A percentile compares a stretch with the other conserved stretches of the same genome.
Evolutionary conservation across 345 rosid species (phyloP).

Genomic region (Salix viminalis): DNA sequence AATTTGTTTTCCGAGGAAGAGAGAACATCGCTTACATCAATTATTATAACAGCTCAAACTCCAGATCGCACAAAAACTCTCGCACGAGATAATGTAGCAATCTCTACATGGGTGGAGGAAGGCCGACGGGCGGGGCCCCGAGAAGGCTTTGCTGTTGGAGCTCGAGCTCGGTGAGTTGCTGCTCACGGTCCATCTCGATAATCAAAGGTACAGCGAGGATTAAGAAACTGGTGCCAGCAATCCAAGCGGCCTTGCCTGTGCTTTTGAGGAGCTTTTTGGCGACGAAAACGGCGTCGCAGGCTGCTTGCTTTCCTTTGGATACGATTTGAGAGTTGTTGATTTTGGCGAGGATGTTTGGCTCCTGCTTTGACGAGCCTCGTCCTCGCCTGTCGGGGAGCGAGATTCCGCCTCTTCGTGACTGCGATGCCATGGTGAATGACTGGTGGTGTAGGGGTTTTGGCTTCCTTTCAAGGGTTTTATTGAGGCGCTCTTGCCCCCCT

Average conservation of each 20-base stretch:
- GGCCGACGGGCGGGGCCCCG: conserved; percentile 42
- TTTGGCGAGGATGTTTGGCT: conserved; percentile 33
- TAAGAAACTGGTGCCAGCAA: conserved; percentile 68
- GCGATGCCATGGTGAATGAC: background rate
- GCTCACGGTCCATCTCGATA: conserved; percentile 66
- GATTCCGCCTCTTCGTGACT: background rate
- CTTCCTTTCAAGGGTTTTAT: background rate
- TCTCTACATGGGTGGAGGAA: conserved; percentile 16
- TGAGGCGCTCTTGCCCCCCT: background rate
- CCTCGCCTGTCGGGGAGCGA: conserved; percentile 10
- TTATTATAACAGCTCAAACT: background rate
- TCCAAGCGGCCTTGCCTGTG: conserved; percentile 87
- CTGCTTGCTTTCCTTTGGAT: conserved; percentile 50
- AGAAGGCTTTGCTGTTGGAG: conserved; percentile 67
- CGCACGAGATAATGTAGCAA: background rate
- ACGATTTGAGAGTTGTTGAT: conserved; percentile 42
- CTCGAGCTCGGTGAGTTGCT: conserved; percentile 58
- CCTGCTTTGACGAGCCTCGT: conserved; percentile 27
- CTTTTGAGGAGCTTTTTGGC: conserved; percentile 71
- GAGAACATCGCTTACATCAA: background rate
- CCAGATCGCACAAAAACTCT: background rate
- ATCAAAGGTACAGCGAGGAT: conserved; percentile 64
- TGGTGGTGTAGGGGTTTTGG: background rate
- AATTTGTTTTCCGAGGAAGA: background rate
- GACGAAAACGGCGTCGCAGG: conserved; percentile 48